These are phyloP conservation scores for Aspergillus aculeatus DNA, from an alignment of 2,329 filamentous ascomycete genomes.

Conservation along the genomic window DNA sequence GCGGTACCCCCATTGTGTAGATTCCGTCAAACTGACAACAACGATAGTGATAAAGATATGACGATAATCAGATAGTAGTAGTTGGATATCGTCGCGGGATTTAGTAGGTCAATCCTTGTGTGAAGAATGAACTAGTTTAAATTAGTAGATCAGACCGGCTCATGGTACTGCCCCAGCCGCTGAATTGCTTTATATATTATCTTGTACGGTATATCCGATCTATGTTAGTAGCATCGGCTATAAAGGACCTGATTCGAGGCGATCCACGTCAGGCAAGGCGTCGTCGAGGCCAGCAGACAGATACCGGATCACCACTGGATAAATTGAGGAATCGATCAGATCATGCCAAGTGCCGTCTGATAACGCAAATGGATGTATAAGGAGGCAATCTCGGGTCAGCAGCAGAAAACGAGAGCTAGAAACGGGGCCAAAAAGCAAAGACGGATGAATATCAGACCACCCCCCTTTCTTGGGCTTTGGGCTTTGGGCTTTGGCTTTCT, in stretches of 20 bases:
- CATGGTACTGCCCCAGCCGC: not conserved
- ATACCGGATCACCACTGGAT: not conserved
- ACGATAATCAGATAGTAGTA: not conserved
- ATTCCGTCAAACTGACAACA: not conserved
- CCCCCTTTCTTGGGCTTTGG: not conserved
- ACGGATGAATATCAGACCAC: constrained; percentile 4
- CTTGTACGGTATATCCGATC: not conserved
- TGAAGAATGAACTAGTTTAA: not conserved
- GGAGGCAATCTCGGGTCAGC: not conserved
- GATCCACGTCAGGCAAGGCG: not conserved
- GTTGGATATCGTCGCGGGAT: not conserved
- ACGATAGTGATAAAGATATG: not conserved
- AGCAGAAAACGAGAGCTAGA: not conserved
- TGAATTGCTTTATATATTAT: not conserved
- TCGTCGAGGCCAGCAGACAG: not conserved
- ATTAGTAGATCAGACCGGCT: not conserved
- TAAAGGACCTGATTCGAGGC: not conserved
- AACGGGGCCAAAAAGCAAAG: not conserved
- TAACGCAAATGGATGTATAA: not conserved
- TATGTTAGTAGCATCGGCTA: not conserved
- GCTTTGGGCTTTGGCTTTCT: not conserved
- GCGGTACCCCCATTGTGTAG: not conserved
- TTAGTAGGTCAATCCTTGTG: not conserved
- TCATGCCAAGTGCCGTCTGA: not conserved
- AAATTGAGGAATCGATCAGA: not conserved